These are phyloP conservation scores for Sporisorium exsertum DNA, from an alignment of 1,284 basidiomycete species.

Conservation along the genomic window DNA sequence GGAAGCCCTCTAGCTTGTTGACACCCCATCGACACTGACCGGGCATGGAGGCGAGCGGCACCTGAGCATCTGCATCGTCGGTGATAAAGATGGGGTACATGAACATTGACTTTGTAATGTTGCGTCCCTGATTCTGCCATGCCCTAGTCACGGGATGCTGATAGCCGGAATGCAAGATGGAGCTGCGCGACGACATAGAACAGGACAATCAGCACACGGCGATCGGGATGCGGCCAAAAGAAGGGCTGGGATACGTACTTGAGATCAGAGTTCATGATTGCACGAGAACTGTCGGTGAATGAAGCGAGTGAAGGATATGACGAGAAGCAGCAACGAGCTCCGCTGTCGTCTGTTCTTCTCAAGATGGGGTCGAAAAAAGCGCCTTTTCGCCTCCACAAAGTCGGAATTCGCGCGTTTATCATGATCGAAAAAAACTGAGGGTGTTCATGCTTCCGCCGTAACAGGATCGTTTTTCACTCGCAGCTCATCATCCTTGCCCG, in stretches of 20 bases:
- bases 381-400: neutral
- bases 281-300: neutral
- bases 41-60: constrained; percentile 60
- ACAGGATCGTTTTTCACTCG: neutral
- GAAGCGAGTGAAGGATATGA: neutral
- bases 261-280: constrained; percentile 44
- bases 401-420: neutral
- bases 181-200: constrained; percentile 11
- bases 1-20: constrained; percentile 87
- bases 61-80: constrained; percentile 58
- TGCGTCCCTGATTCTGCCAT: constrained; percentile 57
- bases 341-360: constrained; percentile 32
- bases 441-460: neutral
- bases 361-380: neutral
- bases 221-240: neutral
- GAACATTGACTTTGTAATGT: constrained; percentile 63
- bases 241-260: constrained; percentile 19
- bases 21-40: constrained; percentile 80
- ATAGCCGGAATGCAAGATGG: constrained; percentile 63
- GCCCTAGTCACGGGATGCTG: constrained; percentile 60
- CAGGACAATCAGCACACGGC: neutral
- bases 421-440: no score
- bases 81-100: constrained; percentile 69
- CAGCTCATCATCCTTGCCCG: neutral
- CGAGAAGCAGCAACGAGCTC: neutral